Base-by-base conservation (phyloP, 441 rosid genomes). In the Brassica hybrid region DNA sequence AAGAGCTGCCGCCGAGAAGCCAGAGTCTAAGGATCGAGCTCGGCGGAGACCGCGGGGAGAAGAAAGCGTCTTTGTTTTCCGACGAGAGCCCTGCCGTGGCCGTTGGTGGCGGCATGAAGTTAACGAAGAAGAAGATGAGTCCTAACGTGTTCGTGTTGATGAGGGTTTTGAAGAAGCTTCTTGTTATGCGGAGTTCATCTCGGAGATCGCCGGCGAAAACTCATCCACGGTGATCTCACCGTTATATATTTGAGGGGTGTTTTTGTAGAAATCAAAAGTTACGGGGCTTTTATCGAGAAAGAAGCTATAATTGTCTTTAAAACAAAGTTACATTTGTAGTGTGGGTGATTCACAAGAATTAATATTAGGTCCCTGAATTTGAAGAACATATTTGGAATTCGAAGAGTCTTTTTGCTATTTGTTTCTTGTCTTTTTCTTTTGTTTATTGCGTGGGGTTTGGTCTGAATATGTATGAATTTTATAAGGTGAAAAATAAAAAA, bases 161-260 rank as follows among this genome's bases (percentile, higher is more conserved):
- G 32, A 92, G 77, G 77, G 83, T 75, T 11, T 69, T 94, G 77
- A 92, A 87, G 84, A 92, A 78, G 63, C 63, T 92, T 52, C 84
- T 94, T 83, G 72, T 83, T 84, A 79, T 85, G 30, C 84, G 86
- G 1, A 79, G 70, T 69, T 71, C 83, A 14, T 83, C 76, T 1
- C 83, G 78, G 19, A 43, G 82, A 69, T 79, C 79, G 79, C 72
- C 79, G 75, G 79, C 19, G 48, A 74, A 74, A 69, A 79, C 75
- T 74, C 82, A 74, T 69, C 79, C 78, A 63, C 82, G 79, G 36
- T 8, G 45, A 38, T 7, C 45, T 38, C 34, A 30, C 34, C 34
- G 34, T 30, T 30, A 30, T n/a, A n/a, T n/a, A n/a, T n/a, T n/a
- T n/a, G 12, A 38, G 34, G 34, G 34, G 34, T 54, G 41, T 52